Evolutionary conservation across 2,329 filamentous ascomycete species (phyloP).

Genomic region (Beauveria sp.): DNA sequence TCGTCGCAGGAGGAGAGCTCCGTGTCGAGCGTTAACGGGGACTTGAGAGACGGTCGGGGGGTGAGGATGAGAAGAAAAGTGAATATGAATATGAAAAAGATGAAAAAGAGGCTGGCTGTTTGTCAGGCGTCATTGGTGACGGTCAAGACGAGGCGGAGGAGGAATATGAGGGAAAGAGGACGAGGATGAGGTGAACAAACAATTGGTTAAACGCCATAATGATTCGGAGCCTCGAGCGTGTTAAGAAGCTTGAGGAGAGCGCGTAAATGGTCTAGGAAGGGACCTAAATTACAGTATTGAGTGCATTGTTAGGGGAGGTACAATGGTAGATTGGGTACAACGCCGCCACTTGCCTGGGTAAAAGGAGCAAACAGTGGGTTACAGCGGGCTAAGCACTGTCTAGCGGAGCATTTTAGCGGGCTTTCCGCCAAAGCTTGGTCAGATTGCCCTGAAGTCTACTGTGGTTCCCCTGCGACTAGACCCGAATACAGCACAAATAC

Average conservation of each 20-base stretch:
- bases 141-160: background rate
- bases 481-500: background rate
- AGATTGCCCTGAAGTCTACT: background rate
- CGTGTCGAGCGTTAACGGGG: background rate
- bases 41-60: background rate
- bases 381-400: background rate
- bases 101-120: background rate
- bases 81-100: background rate
- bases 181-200: background rate
- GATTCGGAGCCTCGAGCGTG: background rate
- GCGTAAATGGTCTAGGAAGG: background rate
- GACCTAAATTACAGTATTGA: background rate
- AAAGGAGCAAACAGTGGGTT: background rate
- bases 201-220: background rate
- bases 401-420: background rate
- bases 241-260: background rate
- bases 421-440: background rate
- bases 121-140: background rate
- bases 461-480: background rate
- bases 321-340: background rate
- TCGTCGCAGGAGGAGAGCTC: constrained; percentile 6
- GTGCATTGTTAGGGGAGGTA: too few species aligned
- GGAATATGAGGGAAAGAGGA: too few species aligned
- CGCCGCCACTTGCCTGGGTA: background rate
- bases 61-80: background rate